Conservation (phyloP, 2,329 filamentous ascomycete species). For the Elsinoe ampelina region DNA sequence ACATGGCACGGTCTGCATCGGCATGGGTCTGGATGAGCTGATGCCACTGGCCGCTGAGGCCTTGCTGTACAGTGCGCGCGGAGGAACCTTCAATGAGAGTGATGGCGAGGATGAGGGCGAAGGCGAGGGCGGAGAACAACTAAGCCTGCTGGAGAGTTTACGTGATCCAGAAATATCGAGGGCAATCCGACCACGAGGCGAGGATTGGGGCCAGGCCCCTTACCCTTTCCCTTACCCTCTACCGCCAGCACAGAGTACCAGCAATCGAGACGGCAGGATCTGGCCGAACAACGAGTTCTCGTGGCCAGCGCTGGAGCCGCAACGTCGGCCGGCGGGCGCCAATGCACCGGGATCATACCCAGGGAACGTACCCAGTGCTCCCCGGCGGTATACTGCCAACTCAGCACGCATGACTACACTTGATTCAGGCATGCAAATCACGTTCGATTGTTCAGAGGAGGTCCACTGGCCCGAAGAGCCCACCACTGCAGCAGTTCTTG, state of each 20-base stretch:
- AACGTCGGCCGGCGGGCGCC: background rate
- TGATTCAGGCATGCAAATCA: conserved; percentile 10
- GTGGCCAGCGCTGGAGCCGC: conserved; percentile 15
- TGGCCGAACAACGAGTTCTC: conserved; percentile 5
- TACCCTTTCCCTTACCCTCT: conserved; percentile 6
- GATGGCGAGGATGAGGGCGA: conserved; percentile 10
- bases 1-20: conserved; percentile 85
- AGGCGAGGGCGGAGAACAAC: conserved; percentile 19
- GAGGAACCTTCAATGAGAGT: conserved; percentile 2
- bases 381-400: background rate
- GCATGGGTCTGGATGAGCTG: conserved; percentile 73
- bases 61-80: conserved; percentile 43
- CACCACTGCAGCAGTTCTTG: conserved; percentile 14
- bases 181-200: conserved; percentile 6
- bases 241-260: background rate
- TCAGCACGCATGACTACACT: background rate
- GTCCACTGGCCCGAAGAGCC: conserved; percentile 17
- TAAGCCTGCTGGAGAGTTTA: conserved; percentile 18
- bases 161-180: conserved; percentile 17
- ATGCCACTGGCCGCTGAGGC: conserved; percentile 34
- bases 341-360: too few species aligned
- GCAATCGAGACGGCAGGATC: conserved; percentile 5
- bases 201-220: conserved; percentile 9
- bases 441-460: conserved; percentile 12
- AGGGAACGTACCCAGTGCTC: background rate